Percentiles rank a stretch among this genome's conserved stretches.
Evolutionary conservation across 768 basidiomycete genomes (phyloP).

Genomic region (Crassisporium funariophilum): DNA sequence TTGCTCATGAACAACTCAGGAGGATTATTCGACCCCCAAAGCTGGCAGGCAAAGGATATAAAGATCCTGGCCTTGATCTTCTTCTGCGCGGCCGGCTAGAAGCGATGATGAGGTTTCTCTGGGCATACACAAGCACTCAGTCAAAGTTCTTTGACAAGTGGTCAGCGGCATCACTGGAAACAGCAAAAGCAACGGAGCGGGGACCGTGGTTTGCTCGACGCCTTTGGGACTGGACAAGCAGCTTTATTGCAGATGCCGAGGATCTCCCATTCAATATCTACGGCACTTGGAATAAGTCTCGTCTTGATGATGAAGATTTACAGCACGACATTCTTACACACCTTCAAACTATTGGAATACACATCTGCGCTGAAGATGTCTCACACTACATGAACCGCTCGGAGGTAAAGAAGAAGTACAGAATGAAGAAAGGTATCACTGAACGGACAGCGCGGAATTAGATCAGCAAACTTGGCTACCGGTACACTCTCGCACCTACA

Average conservation of each 20-base stretch:
- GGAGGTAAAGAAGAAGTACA: slow-evolving; percentile 6
- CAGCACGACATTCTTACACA: slow-evolving; percentile 23
- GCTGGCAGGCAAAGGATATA: too few relatives aligned
- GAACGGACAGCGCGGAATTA: slow-evolving; percentile 23
- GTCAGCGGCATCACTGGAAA: too few relatives aligned
- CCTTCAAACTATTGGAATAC: slow-evolving; percentile 26
- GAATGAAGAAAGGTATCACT: slow-evolving; percentile 18
- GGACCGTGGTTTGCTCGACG: slow-evolving; percentile 16
- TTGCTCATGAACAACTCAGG: too few relatives aligned
- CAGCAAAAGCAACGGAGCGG: slow-evolving; percentile 17
- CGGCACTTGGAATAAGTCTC: slow-evolving; percentile 29
- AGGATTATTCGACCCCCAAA: too few relatives aligned
- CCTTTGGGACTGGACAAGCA: slow-evolving; percentile 13
- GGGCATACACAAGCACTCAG: too few relatives aligned
- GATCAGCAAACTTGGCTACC: slow-evolving; percentile 21
- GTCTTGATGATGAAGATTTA: slow-evolving; percentile 33
- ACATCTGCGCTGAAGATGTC: slow-evolving; percentile 25
- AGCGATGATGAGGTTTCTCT: too few relatives aligned
- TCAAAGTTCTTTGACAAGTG: too few relatives aligned
- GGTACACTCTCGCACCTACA: slow-evolving; percentile 10
- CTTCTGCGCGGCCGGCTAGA: too few relatives aligned
- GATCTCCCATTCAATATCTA: slow-evolving; percentile 29
- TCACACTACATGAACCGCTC: slow-evolving; percentile 22
- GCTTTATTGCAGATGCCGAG: slow-evolving; percentile 18
- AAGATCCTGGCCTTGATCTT: too few relatives aligned